Evolutionary conservation across 768 basidiomycete genomes (phyloP), one percentile per base, ranked within the genome.

Genomic region (Collybia sp.): DNA sequence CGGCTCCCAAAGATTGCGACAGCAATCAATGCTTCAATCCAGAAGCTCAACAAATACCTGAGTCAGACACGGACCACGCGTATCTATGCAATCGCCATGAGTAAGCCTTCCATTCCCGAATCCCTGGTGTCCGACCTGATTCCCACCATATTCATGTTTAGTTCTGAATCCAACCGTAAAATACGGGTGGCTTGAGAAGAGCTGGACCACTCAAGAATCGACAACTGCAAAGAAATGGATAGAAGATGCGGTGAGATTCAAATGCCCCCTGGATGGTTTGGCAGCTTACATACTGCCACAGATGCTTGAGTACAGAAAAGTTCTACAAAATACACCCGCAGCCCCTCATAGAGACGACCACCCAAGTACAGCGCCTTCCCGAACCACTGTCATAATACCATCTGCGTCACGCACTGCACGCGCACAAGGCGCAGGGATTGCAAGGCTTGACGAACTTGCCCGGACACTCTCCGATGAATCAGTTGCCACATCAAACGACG

Each of bases 11-110:
- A 51, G 19, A 32, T 58, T 6, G 25, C 18, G 1, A 45, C 50
- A 43, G 50, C 45, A 2, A 51, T 58, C 12, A 40, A 49, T 12
- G 57, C 53, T 1, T 41, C 49, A 6, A 36, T 55, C 10, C 15
- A 37, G 1, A 60, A 60, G 37, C 44, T 60, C 20, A 47, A 54
- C 32, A 51, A 58, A 37, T 60, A 54, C 30, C 39, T 55, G 1
- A 31, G 38, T 8, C 34, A 50, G 47, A 46, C 54, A 15, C 48
- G 50, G 18, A 40, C 42, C 0, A 50, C 55, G 1, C 48, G 44
- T 20, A 46, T 55, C 4, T 53, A 57, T 32, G 38, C 30, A n/a
- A 45, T 55, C 1, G 52, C 54, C 3, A 57, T 55, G 54, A 43
- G 56, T 59, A 44, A 13, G 46, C 49, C 6, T 46, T 46, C 19